Conservation (phyloP, 768 basidiomycete species). For the Fistulinella prunicolor region DNA sequence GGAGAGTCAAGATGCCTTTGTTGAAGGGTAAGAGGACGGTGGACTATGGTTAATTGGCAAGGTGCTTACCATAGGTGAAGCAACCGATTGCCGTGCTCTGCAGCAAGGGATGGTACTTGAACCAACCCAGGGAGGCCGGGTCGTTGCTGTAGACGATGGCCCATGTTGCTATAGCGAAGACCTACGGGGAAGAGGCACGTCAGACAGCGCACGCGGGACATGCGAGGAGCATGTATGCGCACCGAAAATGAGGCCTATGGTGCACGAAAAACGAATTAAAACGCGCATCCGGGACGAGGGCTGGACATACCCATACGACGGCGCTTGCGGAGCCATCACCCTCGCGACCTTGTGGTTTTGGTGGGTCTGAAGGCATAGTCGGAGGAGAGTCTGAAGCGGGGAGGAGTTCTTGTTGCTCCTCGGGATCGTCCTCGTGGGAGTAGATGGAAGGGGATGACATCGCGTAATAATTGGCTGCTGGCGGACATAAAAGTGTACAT, state of each 20-base stretch:
- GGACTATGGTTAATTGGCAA: not conserved
- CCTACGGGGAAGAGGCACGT: slow-evolving; percentile 27
- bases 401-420: slow-evolving; percentile 19
- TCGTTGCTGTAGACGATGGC: slow-evolving; percentile 41
- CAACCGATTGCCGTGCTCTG: slow-evolving; percentile 54
- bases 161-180: slow-evolving; percentile 45
- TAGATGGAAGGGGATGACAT: slow-evolving; percentile 2
- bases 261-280: not conserved
- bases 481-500: too few relatives aligned
- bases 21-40: not conserved
- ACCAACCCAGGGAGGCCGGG: slow-evolving; percentile 53
- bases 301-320: slow-evolving; percentile 37
- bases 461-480: not conserved
- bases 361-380: slow-evolving; percentile 25
- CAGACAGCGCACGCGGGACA: not conserved
- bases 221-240: not conserved
- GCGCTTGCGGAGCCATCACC: slow-evolving; percentile 37
- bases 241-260: slow-evolving; percentile 20
- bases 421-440: too few relatives aligned
- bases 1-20: slow-evolving; percentile 70
- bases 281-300: not conserved
- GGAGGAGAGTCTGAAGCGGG: not conserved
- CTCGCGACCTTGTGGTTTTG: slow-evolving; percentile 36
- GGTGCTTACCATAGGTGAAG: slow-evolving; percentile 57
- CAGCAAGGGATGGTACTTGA: slow-evolving; percentile 62